phyloP scores from a whole-genome alignment of 306 rosid species.

The Corylus heterophylla region DNA sequence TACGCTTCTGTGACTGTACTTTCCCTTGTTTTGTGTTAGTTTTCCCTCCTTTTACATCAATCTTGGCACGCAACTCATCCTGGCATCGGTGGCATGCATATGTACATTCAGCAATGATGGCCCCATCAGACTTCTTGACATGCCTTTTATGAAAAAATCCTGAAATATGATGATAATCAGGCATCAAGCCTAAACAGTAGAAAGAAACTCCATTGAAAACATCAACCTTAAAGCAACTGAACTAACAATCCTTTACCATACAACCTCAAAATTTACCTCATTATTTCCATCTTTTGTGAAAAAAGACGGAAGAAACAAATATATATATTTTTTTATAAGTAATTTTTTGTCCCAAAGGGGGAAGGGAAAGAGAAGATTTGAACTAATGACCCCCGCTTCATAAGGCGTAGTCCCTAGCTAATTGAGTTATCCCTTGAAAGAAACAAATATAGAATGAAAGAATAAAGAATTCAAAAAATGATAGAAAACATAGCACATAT shows the following conservation, averaged over 20 bases:
- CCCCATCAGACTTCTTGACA: conserved; percentile 63
- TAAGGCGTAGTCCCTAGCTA: no score
- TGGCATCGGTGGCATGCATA: conserved; percentile 78
- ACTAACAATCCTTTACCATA: not conserved
- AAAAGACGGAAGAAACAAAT: not conserved
- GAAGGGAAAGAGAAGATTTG: no score
- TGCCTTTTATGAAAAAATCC: conserved; percentile 93
- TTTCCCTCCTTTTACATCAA: conserved; percentile 50
- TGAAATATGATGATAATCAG: conserved; percentile 40
- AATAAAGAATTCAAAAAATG: not conserved
- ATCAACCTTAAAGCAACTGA: conserved; percentile 6
- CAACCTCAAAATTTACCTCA: not conserved
- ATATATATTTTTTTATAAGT: not conserved
- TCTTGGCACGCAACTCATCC: conserved; percentile 40
- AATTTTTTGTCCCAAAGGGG: no score
- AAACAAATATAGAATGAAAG: not conserved
- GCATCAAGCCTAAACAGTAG: conserved; percentile 8
- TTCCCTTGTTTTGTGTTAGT: conserved; percentile 47
- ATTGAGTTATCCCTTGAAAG: no score
- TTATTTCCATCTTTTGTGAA: not conserved
- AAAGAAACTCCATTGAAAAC: conserved; percentile 21
- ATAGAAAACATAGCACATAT: not conserved
- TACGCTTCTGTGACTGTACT: conserved; percentile 42
- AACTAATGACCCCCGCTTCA: no score
- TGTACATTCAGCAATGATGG: conserved; percentile 41